Conservation (phyloP, 192 early-diverging fungal species). For the Kickxella alabastrina region DNA sequence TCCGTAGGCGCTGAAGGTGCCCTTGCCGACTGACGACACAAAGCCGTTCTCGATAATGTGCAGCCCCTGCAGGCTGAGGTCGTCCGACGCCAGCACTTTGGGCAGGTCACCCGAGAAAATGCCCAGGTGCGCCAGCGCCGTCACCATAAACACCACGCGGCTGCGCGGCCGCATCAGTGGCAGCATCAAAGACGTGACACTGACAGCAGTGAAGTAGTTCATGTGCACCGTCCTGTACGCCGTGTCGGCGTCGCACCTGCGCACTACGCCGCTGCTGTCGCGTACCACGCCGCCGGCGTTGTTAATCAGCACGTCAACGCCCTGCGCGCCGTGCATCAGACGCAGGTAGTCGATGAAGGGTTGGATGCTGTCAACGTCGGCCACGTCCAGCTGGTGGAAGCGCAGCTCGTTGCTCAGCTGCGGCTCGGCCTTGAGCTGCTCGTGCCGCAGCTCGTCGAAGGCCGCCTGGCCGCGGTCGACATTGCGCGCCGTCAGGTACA, state of each 20-base stretch:
- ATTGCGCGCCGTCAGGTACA: slow-evolving; percentile 46
- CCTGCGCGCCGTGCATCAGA: slow-evolving; percentile 36
- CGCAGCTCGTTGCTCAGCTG: slow-evolving; percentile 33
- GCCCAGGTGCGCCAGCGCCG: slow-evolving; percentile 47
- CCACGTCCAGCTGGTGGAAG: slow-evolving; percentile 50
- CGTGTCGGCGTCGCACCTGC: slow-evolving; percentile 28
- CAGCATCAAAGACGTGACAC: slow-evolving; percentile 24
- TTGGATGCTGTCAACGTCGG: slow-evolving; percentile 18
- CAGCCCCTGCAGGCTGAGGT: slow-evolving; percentile 26
- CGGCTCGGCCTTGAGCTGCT: slow-evolving; percentile 11
- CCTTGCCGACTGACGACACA: slow-evolving; percentile 41
- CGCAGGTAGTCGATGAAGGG: slow-evolving; percentile 39
- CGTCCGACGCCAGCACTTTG: slow-evolving; percentile 36
- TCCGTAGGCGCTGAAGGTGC: slow-evolving; percentile 30
- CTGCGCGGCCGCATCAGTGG: slow-evolving; percentile 30
- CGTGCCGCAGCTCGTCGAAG: slow-evolving; percentile 41
- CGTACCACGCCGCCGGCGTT: slow-evolving; percentile 45
- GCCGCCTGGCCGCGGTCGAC: slow-evolving; percentile 36
- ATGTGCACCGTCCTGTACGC: slow-evolving; percentile 29
- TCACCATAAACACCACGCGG: slow-evolving; percentile 40
- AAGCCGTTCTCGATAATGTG: slow-evolving; percentile 50
- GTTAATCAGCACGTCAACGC: slow-evolving; percentile 47
- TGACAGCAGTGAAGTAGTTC: slow-evolving; percentile 46
- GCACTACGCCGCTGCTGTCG: slow-evolving; percentile 3
- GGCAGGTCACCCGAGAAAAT: slow-evolving; percentile 49